Evolutionary conservation across 2,329 filamentous ascomycete genomes (phyloP), one percentile per base, ranked within the genome.

Genomic region (Talaromyces sp.): DNA sequence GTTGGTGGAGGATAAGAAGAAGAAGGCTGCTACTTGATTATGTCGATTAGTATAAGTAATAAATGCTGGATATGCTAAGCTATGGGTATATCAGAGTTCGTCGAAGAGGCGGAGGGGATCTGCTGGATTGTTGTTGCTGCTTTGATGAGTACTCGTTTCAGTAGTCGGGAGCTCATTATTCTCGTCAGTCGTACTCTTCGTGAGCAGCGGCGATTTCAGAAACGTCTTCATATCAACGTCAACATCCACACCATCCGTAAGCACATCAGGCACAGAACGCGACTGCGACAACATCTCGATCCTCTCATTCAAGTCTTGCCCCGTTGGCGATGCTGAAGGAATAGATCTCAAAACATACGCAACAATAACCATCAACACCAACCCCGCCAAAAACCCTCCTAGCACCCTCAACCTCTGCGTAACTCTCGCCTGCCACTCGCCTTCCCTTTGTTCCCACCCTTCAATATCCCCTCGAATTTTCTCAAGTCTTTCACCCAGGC

Each of bases 1-100:
- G 81, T 81, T 93, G 74, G 87, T 98, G 50, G 94, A 98, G 79
- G 94, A 97, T 77, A 97, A 97, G 87, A 93, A 92, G 83, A 95
- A 95, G 87, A 67, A 67, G 60, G 65, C 60, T 60, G 60, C 63
- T 61, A 61, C 57, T 50, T 64, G 68, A 43, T 58, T 11, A n/a
- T 13, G 43, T 2, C 22, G 35, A 39, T 54, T 14, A 54, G 31
- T 56, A 39, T 22, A 56, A 19, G n/a, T 52, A 13, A 14, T 56
- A 56, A 37, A 50, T 31, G 24, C 24, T 16, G 14, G 45, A 10
- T 48, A 27, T 48, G 45, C 47, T 50, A 31, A n/a, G 48, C 48
- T 52, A 31, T 52, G 11, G 5, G 39, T 16, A 41, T 16, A 22
- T 66, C 60, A 66, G 33, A 66, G 56, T 41, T 66, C 65, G n/a